Base-by-base conservation (phyloP, 2,329 filamentous ascomycete species). In the Ceratocystiopsis brevicomis region DNA sequence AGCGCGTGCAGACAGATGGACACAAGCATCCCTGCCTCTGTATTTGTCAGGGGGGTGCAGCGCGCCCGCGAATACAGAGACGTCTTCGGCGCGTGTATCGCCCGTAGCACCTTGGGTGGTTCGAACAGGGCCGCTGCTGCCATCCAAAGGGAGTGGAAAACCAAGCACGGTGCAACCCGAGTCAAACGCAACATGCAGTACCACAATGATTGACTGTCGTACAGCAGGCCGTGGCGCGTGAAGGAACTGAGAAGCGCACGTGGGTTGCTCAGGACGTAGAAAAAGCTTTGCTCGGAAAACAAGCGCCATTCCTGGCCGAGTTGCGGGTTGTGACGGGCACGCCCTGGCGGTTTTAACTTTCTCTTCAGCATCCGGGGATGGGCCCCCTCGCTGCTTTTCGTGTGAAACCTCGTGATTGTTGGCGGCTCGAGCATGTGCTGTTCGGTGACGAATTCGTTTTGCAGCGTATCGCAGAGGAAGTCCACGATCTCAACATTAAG, bases 101-200 rank as follows among this genome's bases (percentile, higher is more conserved):
- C 56, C 45, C 63, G 63, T 1, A 70, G 51, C 6, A 59, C 50
- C 44, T 61, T 60, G 1, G 73, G 71, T 2, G 71, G 66, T n/a
- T 63, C 59, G 50, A 78, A 80, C 5, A 80, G 59, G 39, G 64
- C 64, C 9, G 65, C 68, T 1, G 74, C 64, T 6, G 72, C 71
- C 49, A 72, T 62, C 77, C 77, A 81, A 6, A 81, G 61, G 51
- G 72, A 76, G 52, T 78, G 70, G 42, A 78, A 69, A 2, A 79
- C 72, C 17, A 78, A 54, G 39, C 61, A 71, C 5, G 73, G 71
- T 15, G 68, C 65, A 37, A 68, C 65, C 40, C 71, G 63, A 6
- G 69, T 74, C 56, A 79, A 59, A 44, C 69, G 68, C 44, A 76
- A 57, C 65, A 76, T 74, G 51, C 69, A 72, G 52, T 75, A 77